Evolutionary conservation across 345 rosid genomes (phyloP), one percentile per base, ranked within the genome.

Genomic region (Psidium guajava): DNA sequence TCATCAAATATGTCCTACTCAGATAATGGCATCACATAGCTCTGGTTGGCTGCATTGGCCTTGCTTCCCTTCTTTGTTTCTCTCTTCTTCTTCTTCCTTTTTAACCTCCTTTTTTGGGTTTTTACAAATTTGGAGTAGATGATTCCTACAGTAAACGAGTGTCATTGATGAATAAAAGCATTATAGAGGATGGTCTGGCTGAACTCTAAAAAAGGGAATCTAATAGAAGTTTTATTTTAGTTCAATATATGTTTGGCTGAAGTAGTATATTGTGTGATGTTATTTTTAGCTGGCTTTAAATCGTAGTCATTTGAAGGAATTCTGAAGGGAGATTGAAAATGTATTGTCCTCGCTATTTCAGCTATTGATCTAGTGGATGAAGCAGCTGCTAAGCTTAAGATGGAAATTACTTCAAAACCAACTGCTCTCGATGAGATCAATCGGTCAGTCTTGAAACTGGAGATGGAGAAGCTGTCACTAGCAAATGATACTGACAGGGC

Each of bases 341-440:
- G 24, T 69, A 36, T 18, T 69, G 11, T 36, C 47, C 73, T 54
- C 2, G 8, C 44, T 82, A 80, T 81, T 87, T 91, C 94, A 98
- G 99, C 99, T 83, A 98, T 98, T 88, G 99, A 98, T 89, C 91
- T 98, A 82, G 99, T 98, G 82, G 99, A 98, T 88, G 99, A 98
- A 93, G 99, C 99, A 40, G 99, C 99, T 10, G 99, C 99, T 56
- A 98, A 98, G 88, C 85, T 98, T 90, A 98, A 98, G 89, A 98
- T 98, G 99, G 99, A 98, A 86, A 98, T 98, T 83, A 98, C 99
- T 75, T 96, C 99, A 40, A 98, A 98, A 88, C 99, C 99, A 69
- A 98, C 98, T 84, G 98, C 96, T 74, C 99, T 98, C 8, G 99
- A 98, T 86, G 99, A 96, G 91, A 96, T 98, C 83, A 93, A 98